phyloP scores from a whole-genome alignment of 2,329 filamentous ascomycete genomes.

The Beauveria asiatica region DNA sequence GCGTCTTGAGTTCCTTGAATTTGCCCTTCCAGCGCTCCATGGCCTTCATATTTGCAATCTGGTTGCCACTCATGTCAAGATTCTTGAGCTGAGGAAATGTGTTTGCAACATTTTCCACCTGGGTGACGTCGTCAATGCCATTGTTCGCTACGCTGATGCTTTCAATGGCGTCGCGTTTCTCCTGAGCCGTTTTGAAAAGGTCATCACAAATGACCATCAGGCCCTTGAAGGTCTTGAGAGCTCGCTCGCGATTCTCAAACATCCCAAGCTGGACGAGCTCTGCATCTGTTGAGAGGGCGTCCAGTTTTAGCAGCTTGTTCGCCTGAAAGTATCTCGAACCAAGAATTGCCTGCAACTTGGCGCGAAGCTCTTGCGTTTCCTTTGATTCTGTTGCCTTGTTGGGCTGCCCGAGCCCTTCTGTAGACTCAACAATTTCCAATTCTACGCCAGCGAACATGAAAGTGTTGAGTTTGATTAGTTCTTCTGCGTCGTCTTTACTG shows the following conservation, averaged over 20 bases:
- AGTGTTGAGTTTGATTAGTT: conserved; percentile 58
- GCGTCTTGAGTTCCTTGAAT: conserved; percentile 67
- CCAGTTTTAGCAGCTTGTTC: conserved; percentile 73
- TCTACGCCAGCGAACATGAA: conserved; percentile 59
- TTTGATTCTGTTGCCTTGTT: conserved; percentile 38
- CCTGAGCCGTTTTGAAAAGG: conserved; percentile 62
- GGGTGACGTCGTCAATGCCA: conserved; percentile 60
- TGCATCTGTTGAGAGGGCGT: conserved; percentile 63
- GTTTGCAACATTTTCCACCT: conserved; percentile 65
- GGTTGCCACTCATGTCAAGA: conserved; percentile 80
- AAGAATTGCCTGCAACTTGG: conserved; percentile 63
- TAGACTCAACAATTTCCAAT: conserved; percentile 46
- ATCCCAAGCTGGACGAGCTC: conserved; percentile 67
- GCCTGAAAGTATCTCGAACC: conserved; percentile 62
- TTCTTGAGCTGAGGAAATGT: conserved; percentile 82
- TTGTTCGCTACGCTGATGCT: conserved; percentile 80
- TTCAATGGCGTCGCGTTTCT: conserved; percentile 68
- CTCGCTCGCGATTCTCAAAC: conserved; percentile 60
- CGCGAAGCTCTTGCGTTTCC: conserved; percentile 52
- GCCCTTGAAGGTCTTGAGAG: conserved; percentile 84
- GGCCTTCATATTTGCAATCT: conserved; percentile 57
- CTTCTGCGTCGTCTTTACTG: conserved; percentile 53
- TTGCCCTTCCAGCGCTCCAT: conserved; percentile 71
- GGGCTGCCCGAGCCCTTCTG: conserved; percentile 28
- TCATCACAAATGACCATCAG: conserved; percentile 80